Conservation (phyloP, 1,284 basidiomycete genomes). For the Cryptococcus deneoformans region DNA sequence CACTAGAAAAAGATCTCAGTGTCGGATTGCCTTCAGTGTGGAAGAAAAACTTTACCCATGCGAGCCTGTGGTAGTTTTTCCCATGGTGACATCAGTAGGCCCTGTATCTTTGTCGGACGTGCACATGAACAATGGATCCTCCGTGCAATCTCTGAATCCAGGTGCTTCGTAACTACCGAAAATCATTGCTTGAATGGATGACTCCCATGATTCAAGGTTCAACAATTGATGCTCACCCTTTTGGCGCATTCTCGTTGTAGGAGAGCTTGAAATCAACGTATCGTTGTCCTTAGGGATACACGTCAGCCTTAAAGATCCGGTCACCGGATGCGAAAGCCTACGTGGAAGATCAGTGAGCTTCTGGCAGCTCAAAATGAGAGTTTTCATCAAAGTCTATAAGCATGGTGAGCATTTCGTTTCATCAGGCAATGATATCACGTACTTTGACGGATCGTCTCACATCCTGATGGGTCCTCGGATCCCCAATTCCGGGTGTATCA, state of each 20-base stretch:
- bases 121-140: conserved; percentile 6
- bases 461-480: conserved; percentile 4
- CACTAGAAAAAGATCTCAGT: not conserved
- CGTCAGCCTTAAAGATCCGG: not conserved
- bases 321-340: not conserved
- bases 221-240: conserved; percentile 11
- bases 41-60: conserved; percentile 15
- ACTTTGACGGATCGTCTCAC: conserved; percentile 9
- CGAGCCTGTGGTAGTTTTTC: conserved; percentile 7
- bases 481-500: no score
- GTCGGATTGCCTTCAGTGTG: not conserved
- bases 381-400: conserved; percentile 1
- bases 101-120: conserved; percentile 10
- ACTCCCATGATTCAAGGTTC: no score
- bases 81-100: not conserved
- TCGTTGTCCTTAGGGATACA: conserved; percentile 5
- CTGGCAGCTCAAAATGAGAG: conserved; percentile 4
- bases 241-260: conserved; percentile 14
- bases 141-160: conserved; percentile 9
- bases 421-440: not conserved
- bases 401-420: not conserved
- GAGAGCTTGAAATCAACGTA: conserved; percentile 22
- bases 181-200: no score
- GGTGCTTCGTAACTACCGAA: conserved; percentile 18
- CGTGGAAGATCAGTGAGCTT: conserved; percentile 19